A percentile compares a stretch with the other conserved stretches of the same genome.
Evolutionary conservation across 768 basidiomycete species (phyloP).

Genomic region (Russula sp.): DNA sequence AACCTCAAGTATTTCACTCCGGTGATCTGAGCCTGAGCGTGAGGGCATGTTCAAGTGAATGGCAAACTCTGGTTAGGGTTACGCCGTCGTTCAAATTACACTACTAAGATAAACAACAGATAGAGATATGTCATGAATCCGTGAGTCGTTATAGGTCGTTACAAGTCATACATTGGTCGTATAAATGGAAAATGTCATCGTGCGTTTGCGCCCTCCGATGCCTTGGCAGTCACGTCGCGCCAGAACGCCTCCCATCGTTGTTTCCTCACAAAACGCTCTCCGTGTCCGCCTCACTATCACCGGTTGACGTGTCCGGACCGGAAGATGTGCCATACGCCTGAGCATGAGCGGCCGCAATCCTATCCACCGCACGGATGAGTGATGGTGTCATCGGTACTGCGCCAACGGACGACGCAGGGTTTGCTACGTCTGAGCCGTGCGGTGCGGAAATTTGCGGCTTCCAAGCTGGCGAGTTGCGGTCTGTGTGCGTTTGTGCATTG

Average conservation of each 20-base stretch:
- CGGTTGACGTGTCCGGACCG: background rate
- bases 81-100: background rate
- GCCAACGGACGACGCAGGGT: constrained; percentile 32
- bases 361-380: constrained; percentile 59
- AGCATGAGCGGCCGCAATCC: constrained; percentile 52
- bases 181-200: constrained; percentile 11
- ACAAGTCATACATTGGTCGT: constrained; percentile 17
- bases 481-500: constrained; percentile 14
- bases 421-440: constrained; percentile 31
- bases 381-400: constrained; percentile 64
- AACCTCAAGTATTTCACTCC: constrained; percentile 16
- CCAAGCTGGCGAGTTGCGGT: constrained; percentile 41
- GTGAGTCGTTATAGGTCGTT: constrained; percentile 19
- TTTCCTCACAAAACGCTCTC: constrained; percentile 5
- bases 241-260: constrained; percentile 27
- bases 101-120: constrained; percentile 22
- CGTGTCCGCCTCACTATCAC: background rate
- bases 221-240: constrained; percentile 26
- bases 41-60: constrained; percentile 1
- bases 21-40: background rate
- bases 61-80: too few relatives aligned
- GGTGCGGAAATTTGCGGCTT: constrained; percentile 51
- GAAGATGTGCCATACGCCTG: constrained; percentile 13
- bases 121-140: constrained; percentile 15
- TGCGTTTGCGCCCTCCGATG: constrained; percentile 6